Base-by-base conservation (phyloP, 331 rosid genomes). In the Saraca asoca region DNA sequence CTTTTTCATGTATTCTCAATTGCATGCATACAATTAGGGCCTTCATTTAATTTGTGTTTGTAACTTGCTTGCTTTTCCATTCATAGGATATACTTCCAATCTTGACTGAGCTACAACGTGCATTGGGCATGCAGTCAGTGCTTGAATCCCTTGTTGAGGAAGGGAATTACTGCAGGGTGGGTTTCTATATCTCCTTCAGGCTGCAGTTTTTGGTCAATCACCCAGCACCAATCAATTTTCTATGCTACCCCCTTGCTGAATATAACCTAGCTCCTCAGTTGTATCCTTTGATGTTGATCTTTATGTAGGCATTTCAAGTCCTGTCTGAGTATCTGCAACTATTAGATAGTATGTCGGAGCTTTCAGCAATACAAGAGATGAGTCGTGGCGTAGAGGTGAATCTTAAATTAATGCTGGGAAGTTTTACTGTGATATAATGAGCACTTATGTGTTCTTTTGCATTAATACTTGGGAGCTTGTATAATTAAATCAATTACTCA, bases 311-410 rank as follows among this genome's bases (percentile, higher is more conserved):
- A 58, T 94, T 94, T 75, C 99, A 88, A 87, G 97, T 94, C 68
- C 83, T 90, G 54, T 88, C 99, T 9, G 99, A 94, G 81, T 94
- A 86, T 78, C 75, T 94, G 82, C 99, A 94, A 83, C 83, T 94
- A 74, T 71, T 94, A 64, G 99, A 94, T 79, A 83, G 91, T 76
- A 80, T 86, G 63, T 88, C 99, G 66, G 93, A 86, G 59, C 89
- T 94, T 73, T 88, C 93, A 44, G 95, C 83, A 58, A 83, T 94
- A 65, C 99, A 90, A 76, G 97, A 94, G 82, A 94, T 94, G 93
- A 86, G 96, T 64, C 85, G 76, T 68, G 96, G 87, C 13, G 97
- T 90, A 64, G 99, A 94, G 96, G 99, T 84, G 78, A 83, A 64
- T 71, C 51, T 82, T 76, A n/a, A 62, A 48, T 73, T 71, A 48